Evolutionary conservation across 2,329 filamentous ascomycete genomes (phyloP), one percentile per base, ranked within the genome.

Genomic region (Penicillium sumatraense): DNA sequence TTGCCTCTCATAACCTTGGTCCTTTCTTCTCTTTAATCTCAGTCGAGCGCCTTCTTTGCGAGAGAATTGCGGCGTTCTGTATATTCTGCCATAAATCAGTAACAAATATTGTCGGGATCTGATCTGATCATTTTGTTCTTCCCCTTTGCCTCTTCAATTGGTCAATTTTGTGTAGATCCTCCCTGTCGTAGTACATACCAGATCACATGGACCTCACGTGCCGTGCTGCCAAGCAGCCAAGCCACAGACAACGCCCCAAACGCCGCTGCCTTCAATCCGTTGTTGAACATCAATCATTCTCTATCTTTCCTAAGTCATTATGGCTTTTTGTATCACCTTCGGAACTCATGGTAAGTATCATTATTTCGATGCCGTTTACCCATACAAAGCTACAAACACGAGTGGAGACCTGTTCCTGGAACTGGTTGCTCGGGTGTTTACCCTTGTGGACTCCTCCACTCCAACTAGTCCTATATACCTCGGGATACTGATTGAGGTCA

Each of bases 281-380:
- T 7, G 13, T 24, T 42, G 20, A 38, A 18, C 18, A 14, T 41
- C 27, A 31, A 11, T 47, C 44, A n/a, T 10, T 46, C 26, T 21
- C 21, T n/a, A 46, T 21, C 42, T 46, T 46, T 31, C 16, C n/a
- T 29, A 26, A 21, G 26, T 24, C 53, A 67, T 23, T 51, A 77
- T 77, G 74, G 74, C 74, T 21, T 70, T 77, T 55, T 77, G 74
- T 63, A 76, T 77, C 58, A 77, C 75, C 6, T 77, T 76, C 52
- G 75, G 75, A 56, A 74, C 70, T 13, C 70, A 77, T 51, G 74
- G 74, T 77, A 67, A 59, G 71, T 56, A 20, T 11, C 18, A 8
- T n/a, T 24, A 2, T 36, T n/a, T n/a, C n/a, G n/a, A n/a, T n/a
- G n/a, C 18, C 3, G 40, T 36, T n/a, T 41, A n/a, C 18, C 5